Conservation (phyloP, 2,329 filamentous ascomycete genomes). For the Aschersonia sp. region DNA sequence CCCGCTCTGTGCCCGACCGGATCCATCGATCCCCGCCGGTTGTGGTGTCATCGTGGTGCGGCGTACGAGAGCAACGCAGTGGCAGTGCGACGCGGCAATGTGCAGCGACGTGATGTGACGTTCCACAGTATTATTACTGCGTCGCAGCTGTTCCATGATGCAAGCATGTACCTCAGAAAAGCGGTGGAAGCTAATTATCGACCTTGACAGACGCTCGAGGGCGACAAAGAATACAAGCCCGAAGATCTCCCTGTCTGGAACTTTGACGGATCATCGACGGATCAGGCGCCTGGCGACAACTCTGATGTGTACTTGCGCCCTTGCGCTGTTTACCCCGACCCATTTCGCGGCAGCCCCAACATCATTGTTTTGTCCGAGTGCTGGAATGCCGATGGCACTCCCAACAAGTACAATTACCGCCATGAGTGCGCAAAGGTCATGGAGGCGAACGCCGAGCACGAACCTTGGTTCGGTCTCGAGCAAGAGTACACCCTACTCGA, state of each 20-base stretch:
- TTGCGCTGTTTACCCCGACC: slow-evolving; percentile 77
- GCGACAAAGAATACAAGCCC: slow-evolving; percentile 31
- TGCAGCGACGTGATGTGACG: too few relatives aligned
- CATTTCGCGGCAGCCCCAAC: slow-evolving; percentile 81
- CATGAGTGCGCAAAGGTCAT: slow-evolving; percentile 84
- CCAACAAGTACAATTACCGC: slow-evolving; percentile 98
- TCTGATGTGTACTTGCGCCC: slow-evolving; percentile 95
- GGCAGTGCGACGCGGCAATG: too few relatives aligned
- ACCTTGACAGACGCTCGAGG: slow-evolving; percentile 28
- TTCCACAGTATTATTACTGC: too few relatives aligned
- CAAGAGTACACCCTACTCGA: slow-evolving; percentile 84
- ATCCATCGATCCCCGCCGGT: neutral
- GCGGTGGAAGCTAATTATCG: neutral
- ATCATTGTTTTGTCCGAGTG: slow-evolving; percentile 90
- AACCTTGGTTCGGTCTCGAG: slow-evolving; percentile 96
- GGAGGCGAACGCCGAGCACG: slow-evolving; percentile 66
- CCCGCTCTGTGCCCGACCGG: neutral
- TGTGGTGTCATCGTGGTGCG: neutral
- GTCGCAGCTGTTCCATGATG: neutral
- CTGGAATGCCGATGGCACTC: slow-evolving; percentile 84
- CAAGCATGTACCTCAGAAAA: neutral
- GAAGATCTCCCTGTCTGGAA: slow-evolving; percentile 40
- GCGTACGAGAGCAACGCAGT: too few relatives aligned
- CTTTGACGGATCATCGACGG: slow-evolving; percentile 69
- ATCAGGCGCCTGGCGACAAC: slow-evolving; percentile 86